These are phyloP conservation scores for Baeospora myosura DNA, from an alignment of 1,284 basidiomycete species.

Conservation along the genomic window DNA sequence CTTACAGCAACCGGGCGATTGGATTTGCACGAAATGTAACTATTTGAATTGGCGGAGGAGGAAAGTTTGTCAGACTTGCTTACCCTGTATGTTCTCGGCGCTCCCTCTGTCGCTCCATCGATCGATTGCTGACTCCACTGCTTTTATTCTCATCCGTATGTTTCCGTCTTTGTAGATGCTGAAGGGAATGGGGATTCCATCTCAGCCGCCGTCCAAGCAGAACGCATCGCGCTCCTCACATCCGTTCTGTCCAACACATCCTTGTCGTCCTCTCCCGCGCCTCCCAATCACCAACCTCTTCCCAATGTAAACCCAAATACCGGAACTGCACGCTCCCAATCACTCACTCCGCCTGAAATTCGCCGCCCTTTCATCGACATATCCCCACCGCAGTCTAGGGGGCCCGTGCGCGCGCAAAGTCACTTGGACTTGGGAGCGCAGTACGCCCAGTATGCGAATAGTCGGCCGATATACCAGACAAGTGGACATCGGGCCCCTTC, in stretches of 20 bases:
- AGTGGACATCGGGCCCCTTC: conserved; percentile 29
- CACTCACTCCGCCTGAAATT: conserved; percentile 37
- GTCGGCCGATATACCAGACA: conserved; percentile 62
- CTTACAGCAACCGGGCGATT: conserved; percentile 82
- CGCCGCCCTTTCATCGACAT: conserved; percentile 27
- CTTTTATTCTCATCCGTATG: conserved; percentile 3
- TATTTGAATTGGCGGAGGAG: conserved; percentile 82
- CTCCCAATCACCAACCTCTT: conserved; percentile 9
- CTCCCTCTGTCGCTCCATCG: conserved; percentile 11
- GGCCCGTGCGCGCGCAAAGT: conserved; percentile 34
- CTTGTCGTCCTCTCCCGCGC: conserved; percentile 15
- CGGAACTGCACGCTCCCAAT: conserved; percentile 30
- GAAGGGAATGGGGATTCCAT: conserved; percentile 81
- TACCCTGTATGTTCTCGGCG: conserved; percentile 55
- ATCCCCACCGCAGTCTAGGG: conserved; percentile 25
- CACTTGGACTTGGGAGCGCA: conserved; percentile 38
- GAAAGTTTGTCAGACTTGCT: conserved; percentile 85
- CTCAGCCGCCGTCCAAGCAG: conserved; percentile 72
- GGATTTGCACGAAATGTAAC: conserved; percentile 79
- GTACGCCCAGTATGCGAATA: conserved; percentile 27
- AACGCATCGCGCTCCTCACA: conserved; percentile 68
- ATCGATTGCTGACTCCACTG: conserved; percentile 9
- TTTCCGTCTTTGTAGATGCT: conserved; percentile 43
- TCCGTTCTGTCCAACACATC: conserved; percentile 56
- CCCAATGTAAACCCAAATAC: conserved; percentile 15